Evolutionary conservation across 2,329 filamentous ascomycete genomes (phyloP).

Genomic region (Rutstroemia sydowiana): DNA sequence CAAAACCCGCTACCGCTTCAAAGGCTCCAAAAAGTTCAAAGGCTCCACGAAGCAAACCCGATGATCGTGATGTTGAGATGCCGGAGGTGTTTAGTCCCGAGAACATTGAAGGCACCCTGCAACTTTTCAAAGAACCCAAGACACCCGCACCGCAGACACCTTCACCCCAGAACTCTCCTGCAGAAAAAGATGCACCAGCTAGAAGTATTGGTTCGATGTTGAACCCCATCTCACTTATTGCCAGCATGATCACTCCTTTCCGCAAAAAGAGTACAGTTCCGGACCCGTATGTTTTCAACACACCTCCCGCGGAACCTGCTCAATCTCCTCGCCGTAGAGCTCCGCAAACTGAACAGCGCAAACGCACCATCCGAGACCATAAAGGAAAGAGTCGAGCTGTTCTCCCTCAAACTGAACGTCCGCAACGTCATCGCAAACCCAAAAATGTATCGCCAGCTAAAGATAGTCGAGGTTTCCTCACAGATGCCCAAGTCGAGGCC

Average conservation of each 20-base stretch:
- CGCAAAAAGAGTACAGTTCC: not conserved
- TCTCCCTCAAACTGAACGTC: conserved; percentile 5
- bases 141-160: not conserved
- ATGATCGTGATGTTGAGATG: not conserved
- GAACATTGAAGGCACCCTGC: no score
- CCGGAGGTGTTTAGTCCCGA: no score
- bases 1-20: not conserved
- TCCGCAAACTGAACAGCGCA: conserved; percentile 8
- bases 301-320: not conserved
- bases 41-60: no score
- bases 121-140: not conserved
- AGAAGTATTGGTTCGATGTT: no score
- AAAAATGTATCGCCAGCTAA: not conserved
- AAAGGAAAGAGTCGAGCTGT: not conserved
- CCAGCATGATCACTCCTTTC: conserved; percentile 1
- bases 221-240: not conserved
- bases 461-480: not conserved
- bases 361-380: not conserved
- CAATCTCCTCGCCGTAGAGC: no score
- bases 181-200: no score
- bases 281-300: conserved; percentile 2
- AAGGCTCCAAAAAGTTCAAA: not conserved
- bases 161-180: not conserved
- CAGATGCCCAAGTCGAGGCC: not conserved
- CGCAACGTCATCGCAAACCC: not conserved